phyloP scores from a whole-genome alignment of 164 flowering plant species.

The Vitis cinerea region DNA sequence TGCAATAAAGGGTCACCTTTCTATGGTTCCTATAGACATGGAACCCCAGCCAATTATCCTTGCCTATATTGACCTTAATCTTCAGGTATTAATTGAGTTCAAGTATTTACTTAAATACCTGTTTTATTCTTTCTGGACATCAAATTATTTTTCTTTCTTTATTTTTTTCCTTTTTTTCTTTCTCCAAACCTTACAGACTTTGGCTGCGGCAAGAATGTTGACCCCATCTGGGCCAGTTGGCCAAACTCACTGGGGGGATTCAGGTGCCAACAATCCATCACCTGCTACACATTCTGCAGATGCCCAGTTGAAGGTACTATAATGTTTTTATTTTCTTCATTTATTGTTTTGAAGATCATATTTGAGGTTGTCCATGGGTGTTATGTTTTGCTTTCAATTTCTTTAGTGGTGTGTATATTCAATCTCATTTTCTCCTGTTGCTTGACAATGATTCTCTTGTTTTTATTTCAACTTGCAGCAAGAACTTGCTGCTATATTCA shows the following conservation, averaged over 20 bases:
- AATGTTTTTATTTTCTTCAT: neutral
- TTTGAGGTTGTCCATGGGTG: neutral
- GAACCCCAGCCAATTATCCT: constrained; percentile 98
- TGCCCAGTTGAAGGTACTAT: constrained; percentile 88
- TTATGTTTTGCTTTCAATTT: neutral
- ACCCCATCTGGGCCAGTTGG: constrained; percentile 88
- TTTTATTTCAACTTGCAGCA: constrained; percentile 48
- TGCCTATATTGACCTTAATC: constrained; percentile 97
- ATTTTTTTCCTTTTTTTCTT: neutral
- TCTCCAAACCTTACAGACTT: constrained; percentile 49
- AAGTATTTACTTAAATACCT: neutral
- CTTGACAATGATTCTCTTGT: neutral
- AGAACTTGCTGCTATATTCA: constrained; percentile 97
- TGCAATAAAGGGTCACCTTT: constrained; percentile 94
- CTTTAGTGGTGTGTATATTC: neutral
- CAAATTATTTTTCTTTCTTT: neutral
- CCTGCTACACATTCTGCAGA: constrained; percentile 88
- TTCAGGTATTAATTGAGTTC: constrained; percentile 60
- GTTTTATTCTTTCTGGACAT: neutral
- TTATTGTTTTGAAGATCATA: neutral
- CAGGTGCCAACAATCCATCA: constrained; percentile 71
- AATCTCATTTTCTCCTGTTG: neutral
- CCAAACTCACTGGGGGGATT: constrained; percentile 95
- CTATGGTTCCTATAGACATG: constrained; percentile 98
- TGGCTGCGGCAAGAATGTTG: constrained; percentile 98